These are phyloP conservation scores for Plectranthus barbatus DNA, from an alignment of 257 asterid species.

Conservation along the genomic window DNA sequence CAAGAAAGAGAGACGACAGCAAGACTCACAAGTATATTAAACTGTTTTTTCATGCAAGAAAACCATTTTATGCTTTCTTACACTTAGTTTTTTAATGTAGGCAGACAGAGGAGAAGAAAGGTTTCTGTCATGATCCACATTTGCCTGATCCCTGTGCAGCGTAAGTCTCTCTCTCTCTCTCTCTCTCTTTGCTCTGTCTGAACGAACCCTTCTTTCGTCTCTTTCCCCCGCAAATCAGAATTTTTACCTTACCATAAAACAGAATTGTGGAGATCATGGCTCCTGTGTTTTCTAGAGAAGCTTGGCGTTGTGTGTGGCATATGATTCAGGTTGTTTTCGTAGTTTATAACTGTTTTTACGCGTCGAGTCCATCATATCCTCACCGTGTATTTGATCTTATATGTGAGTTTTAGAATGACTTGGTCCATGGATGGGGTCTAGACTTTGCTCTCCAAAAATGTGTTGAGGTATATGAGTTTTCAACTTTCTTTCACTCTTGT, in stretches of 20 bases:
- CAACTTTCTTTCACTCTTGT: background rate
- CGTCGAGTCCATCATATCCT: background rate
- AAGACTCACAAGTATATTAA: slow-evolving; percentile 88
- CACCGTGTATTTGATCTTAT: background rate
- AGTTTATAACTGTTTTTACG: background rate
- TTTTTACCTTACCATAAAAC: slow-evolving; percentile 16
- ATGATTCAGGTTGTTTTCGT: slow-evolving; percentile 78
- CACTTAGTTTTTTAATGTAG: slow-evolving; percentile 23
- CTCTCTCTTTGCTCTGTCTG: too few species aligned
- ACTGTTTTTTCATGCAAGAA: background rate
- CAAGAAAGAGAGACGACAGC: slow-evolving; percentile 91
- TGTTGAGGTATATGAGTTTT: slow-evolving; percentile 48
- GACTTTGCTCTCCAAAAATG: slow-evolving; percentile 97
- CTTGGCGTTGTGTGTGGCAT: slow-evolving; percentile 99
- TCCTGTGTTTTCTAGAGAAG: slow-evolving; percentile 93
- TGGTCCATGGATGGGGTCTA: slow-evolving; percentile 99
- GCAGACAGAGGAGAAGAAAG: slow-evolving; percentile 49
- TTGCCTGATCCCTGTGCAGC: slow-evolving; percentile 81
- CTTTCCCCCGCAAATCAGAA: background rate
- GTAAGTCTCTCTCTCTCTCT: slow-evolving; percentile 28
- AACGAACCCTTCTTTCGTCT: background rate
- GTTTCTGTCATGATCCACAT: slow-evolving; percentile 58
- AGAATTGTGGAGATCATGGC: slow-evolving; percentile 99
- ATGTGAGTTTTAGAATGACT: slow-evolving; percentile 59
- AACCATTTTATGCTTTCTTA: background rate